Conservation (phyloP, 75 land plant genomes). For the Larix kaempferi region DNA sequence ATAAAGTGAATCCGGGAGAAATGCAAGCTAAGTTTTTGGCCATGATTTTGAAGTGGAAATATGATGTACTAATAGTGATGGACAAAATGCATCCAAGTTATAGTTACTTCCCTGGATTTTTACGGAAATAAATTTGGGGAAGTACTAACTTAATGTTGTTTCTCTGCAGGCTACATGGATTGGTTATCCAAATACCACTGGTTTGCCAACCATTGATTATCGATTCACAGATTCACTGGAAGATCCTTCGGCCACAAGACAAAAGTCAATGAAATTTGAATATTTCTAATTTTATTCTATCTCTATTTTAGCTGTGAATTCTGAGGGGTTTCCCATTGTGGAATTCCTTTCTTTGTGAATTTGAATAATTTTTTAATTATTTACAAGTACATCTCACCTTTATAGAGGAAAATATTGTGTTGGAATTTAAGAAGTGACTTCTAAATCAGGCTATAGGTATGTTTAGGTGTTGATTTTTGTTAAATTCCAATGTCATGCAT, state of each 20-base stretch:
- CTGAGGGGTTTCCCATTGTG: not conserved
- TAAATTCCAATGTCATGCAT: not conserved
- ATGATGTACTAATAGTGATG: not conserved
- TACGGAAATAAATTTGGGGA: not conserved
- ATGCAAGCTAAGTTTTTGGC: not conserved
- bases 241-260: conserved; percentile 75
- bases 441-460: no score
- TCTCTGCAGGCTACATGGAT: conserved; percentile 91
- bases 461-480: not conserved
- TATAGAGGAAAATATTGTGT: not conserved
- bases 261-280: conserved; percentile 40
- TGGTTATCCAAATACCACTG: conserved; percentile 96
- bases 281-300: not conserved
- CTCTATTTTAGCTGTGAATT: no score
- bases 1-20: not conserved
- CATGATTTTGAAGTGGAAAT: not conserved
- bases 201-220: conserved; percentile 88
- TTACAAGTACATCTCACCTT: not conserved
- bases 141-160: not conserved
- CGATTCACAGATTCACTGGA: conserved; percentile 78
- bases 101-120: not conserved
- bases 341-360: not conserved
- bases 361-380: conserved; percentile 4
- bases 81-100: not conserved
- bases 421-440: no score